Conservation (phyloP, 106 monocot species). For the Triglochin maritima region DNA sequence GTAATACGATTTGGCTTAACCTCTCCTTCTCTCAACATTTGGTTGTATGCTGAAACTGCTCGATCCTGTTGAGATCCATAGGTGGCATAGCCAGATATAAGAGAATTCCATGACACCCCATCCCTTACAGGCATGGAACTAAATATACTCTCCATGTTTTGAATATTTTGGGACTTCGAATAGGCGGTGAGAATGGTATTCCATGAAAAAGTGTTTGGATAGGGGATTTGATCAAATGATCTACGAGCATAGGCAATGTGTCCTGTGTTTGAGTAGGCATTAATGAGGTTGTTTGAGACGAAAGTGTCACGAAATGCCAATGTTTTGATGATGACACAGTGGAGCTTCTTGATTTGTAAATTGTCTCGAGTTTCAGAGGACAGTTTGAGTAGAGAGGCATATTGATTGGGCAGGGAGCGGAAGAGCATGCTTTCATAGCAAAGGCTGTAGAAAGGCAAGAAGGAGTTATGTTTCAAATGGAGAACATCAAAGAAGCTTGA, state of each 20-base stretch:
- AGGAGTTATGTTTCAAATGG: background rate
- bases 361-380: slow-evolving; percentile 11
- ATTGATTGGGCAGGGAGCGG: slow-evolving; percentile 14
- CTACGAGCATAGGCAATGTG: slow-evolving; percentile 25
- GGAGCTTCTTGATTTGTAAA: slow-evolving; percentile 37
- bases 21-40: slow-evolving; percentile 23
- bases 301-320: slow-evolving; percentile 21
- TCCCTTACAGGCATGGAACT: slow-evolving; percentile 36
- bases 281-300: slow-evolving; percentile 50
- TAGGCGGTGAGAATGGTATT: slow-evolving; percentile 57
- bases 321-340: slow-evolving; percentile 42
- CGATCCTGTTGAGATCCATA: background rate
- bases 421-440: background rate
- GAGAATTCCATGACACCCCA: slow-evolving; percentile 54
- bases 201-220: slow-evolving; percentile 55
- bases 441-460: background rate
- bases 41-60: slow-evolving; percentile 22
- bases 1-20: slow-evolving; percentile 36
- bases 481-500: no score
- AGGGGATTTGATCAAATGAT: slow-evolving; percentile 63
- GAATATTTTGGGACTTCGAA: slow-evolving; percentile 27
- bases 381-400: slow-evolving; percentile 33
- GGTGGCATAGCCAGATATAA: slow-evolving; percentile 43
- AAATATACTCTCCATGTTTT: slow-evolving; percentile 38
- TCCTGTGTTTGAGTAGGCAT: slow-evolving; percentile 29